Conservation (phyloP, 192 early-diverging fungal species). For the Coemansia aciculifera region DNA sequence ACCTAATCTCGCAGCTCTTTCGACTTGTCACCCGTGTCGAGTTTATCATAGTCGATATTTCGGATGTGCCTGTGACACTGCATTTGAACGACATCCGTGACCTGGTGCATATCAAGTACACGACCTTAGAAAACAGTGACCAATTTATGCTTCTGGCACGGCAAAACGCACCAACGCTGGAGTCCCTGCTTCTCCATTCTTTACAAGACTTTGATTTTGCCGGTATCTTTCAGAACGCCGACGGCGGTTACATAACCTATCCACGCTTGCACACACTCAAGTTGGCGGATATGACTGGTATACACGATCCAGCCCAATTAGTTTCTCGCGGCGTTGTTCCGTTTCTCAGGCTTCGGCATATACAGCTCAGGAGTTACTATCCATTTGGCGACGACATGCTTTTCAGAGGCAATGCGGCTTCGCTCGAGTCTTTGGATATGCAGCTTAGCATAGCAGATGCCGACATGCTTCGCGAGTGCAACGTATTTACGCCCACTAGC, state of each 20-base stretch:
- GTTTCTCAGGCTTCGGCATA: not conserved
- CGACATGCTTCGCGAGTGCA: not conserved
- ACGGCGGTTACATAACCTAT: not conserved
- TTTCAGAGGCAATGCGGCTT: not conserved
- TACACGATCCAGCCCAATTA: not conserved
- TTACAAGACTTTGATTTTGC: too few species aligned
- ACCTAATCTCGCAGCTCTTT: not conserved
- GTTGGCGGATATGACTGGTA: not conserved
- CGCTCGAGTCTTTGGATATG: not conserved
- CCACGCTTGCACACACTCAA: not conserved
- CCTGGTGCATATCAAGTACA: not conserved
- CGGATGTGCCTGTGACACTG: not conserved
- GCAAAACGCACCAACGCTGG: not conserved
- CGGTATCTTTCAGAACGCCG: not conserved
- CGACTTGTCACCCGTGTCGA: not conserved
- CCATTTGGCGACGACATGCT: not conserved
- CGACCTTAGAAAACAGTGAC: not conserved
- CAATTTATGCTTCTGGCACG: not conserved
- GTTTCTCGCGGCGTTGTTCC: not conserved
- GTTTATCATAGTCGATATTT: not conserved
- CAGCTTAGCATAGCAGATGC: not conserved
- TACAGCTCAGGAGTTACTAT: not conserved
- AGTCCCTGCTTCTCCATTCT: not conserved
- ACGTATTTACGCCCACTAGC: not conserved
- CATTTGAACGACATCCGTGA: not conserved